Base-by-base conservation (phyloP, 805 yeast genomes). In the Teunomyces barrocoloradensis region DNA sequence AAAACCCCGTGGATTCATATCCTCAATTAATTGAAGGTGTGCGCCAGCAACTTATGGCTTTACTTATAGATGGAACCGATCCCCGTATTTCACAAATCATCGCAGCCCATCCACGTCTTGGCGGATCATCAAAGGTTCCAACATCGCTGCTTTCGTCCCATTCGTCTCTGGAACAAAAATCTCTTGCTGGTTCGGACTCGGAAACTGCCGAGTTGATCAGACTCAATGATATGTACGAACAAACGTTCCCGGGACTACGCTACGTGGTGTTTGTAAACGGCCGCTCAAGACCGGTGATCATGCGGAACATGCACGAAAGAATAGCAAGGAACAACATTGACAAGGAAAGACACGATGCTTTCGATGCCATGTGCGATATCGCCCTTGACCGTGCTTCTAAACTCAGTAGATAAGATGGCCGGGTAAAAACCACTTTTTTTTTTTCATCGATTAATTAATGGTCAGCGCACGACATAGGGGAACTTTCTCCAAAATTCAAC, bases 221-320 rank as follows among this genome's bases (percentile, higher is more conserved):
- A 11, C 65, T 85, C 54, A 89, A 89, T 59, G 73, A 70, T 0
- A 54, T 56, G 41, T 90, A 90, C 64, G 96, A 89, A 61, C 54
- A 57, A 21, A 63, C 68, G 1, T 80, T 78, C 47, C 83, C 84
- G 0, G 85, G 96, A 1, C 76, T 91, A 45, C 73, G 90, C 39
- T 90, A 87, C 61, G 96, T 90, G 9, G 89, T 88, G 6, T 90
- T 91, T 65, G 97, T 90, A 12, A 88, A 89, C 65, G 96, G 96
- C 1, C 71, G 96, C 53, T 63, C 82, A 2, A 74, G 96, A 50
- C 71, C 73, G 5, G 81, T 65, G 15, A 82, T 90, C 23, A 84
- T 89, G 54, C 42, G 44, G 34, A 48, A 54, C 38, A 61, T 61
- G 66, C 48, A 23, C 11, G 36, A 33, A 7, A 48, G 66, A n/a